These are phyloP conservation scores for Hypoxylon sp. DNA, from an alignment of 2,329 filamentous ascomycete species.

Conservation along the genomic window DNA sequence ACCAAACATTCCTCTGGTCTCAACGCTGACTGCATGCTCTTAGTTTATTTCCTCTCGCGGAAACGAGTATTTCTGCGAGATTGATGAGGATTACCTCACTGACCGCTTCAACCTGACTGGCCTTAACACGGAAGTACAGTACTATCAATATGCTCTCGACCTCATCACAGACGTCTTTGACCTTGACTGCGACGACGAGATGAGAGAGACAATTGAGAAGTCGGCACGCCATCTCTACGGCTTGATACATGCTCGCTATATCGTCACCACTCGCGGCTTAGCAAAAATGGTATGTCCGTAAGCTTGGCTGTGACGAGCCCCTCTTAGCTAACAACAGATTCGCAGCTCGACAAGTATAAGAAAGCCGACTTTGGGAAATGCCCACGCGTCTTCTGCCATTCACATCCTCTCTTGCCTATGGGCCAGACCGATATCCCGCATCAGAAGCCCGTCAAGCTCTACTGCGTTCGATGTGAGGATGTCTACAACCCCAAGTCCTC, in stretches of 20 bases:
- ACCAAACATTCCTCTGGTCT: neutral
- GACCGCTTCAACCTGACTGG: conserved; percentile 98
- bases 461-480: conserved; percentile 97
- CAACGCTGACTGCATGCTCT: conserved; percentile 42
- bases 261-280: conserved; percentile 93
- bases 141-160: conserved; percentile 98
- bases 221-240: conserved; percentile 96
- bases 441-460: conserved; percentile 92
- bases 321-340: conserved; percentile 27
- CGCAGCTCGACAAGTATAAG: conserved; percentile 97
- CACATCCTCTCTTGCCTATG: conserved; percentile 93
- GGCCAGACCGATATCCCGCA: conserved; percentile 91
- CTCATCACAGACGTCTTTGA: conserved; percentile 98
- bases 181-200: conserved; percentile 97
- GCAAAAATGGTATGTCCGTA: conserved; percentile 85
- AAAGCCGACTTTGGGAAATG: conserved; percentile 98
- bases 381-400: conserved; percentile 93
- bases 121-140: conserved; percentile 95
- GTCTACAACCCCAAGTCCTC: conserved; percentile 98
- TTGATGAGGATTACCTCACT: conserved; percentile 98
- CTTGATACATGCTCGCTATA: conserved; percentile 94
- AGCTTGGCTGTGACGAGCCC: neutral
- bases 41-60: conserved; percentile 98
- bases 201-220: conserved; percentile 98
- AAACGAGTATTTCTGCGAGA: conserved; percentile 99